A percentile compares a stretch with the other conserved stretches of the same genome.
phyloP scores from a whole-genome alignment of 805 yeast genomes.

The Ogataea trehalophila region DNA sequence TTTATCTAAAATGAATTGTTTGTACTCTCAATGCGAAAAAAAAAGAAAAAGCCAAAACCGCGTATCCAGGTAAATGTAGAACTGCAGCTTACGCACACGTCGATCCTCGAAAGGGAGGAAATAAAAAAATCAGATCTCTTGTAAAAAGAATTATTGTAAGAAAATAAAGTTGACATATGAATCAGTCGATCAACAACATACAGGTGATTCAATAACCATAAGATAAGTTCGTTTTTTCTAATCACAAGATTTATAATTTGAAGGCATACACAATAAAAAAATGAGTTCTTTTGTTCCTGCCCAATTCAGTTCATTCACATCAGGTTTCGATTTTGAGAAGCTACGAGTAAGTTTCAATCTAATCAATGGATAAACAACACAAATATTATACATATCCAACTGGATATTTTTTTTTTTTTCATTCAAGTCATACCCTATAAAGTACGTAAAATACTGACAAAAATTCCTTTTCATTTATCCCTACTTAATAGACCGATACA shows the following conservation, averaged over 20 bases:
- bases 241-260: background rate
- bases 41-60: background rate
- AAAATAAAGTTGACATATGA: background rate
- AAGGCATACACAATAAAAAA: background rate
- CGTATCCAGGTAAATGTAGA: background rate
- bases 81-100: background rate
- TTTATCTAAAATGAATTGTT: background rate
- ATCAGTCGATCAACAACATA: background rate
- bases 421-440: too few species aligned
- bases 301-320: slow-evolving; percentile 30
- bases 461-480: background rate
- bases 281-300: slow-evolving; percentile 34
- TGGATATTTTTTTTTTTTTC: too few species aligned
- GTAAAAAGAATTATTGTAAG: too few species aligned
- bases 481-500: slow-evolving; percentile 25
- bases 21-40: background rate
- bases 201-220: background rate
- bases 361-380: background rate
- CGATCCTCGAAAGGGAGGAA: background rate
- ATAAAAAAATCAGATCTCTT: background rate
- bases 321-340: slow-evolving; percentile 30
- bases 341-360: slow-evolving; percentile 21
- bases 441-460: background rate
- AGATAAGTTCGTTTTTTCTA: too few species aligned
- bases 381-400: too few species aligned